phyloP scores from a whole-genome alignment of 768 basidiomycete species.

The Candolleomyces aberdarensis region DNA sequence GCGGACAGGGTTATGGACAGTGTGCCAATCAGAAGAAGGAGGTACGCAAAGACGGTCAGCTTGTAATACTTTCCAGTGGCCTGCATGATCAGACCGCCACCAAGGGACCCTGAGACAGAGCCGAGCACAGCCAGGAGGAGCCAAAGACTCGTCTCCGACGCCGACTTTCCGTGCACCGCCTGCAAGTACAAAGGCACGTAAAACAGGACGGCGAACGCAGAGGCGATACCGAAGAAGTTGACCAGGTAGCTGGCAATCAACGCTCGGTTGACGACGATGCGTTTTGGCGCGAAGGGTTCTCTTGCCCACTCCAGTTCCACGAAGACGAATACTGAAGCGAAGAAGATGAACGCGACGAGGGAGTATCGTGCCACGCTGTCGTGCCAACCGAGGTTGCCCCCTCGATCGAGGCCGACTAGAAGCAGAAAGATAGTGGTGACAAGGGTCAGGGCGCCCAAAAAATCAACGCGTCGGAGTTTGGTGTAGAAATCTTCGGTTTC shows the following conservation, averaged over 20 bases:
- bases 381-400: conserved; percentile 47
- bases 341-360: conserved; percentile 30
- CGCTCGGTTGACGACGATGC: conserved; percentile 47
- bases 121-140: conserved; percentile 47
- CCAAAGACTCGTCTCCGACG: conserved; percentile 49
- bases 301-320: conserved; percentile 48
- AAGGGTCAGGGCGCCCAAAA: conserved; percentile 53
- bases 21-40: conserved; percentile 35
- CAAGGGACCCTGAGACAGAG: conserved; percentile 46
- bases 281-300: conserved; percentile 60
- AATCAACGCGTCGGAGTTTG: conserved; percentile 63
- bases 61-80: conserved; percentile 54
- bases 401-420: conserved; percentile 55
- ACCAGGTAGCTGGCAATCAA: conserved; percentile 55
- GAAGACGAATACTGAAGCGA: conserved; percentile 35
- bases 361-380: conserved; percentile 35
- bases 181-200: conserved; percentile 57
- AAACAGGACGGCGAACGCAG: conserved; percentile 45
- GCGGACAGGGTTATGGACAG: conserved; percentile 35
- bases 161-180: conserved; percentile 46
- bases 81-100: conserved; percentile 54
- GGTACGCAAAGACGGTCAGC: conserved; percentile 44
- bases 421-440: conserved; percentile 54
- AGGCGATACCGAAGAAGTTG: conserved; percentile 54
- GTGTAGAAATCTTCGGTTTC: conserved; percentile 38